phyloP scores from a whole-genome alignment of 148 eudicot species.

The Pharnaceum exiguum region DNA sequence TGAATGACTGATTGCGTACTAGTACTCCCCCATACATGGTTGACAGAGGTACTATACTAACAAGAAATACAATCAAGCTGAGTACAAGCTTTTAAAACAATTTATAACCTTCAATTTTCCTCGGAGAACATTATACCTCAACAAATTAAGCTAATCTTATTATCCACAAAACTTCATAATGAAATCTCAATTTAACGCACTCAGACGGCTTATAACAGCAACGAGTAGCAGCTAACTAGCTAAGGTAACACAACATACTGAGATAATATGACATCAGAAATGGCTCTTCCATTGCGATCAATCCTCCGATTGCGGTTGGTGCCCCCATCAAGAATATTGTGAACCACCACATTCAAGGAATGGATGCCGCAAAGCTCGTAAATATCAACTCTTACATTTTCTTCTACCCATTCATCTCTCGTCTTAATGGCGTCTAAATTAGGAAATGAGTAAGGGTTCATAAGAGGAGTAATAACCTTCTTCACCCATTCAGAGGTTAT shows the following conservation, averaged over 20 bases:
- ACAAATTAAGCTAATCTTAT: too few relatives aligned
- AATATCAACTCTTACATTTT: slow-evolving; percentile 75
- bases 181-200: too few relatives aligned
- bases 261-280: slow-evolving; percentile 77
- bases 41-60: too few relatives aligned
- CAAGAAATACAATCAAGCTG: too few relatives aligned
- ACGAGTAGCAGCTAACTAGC: slow-evolving; percentile 6
- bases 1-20: too few relatives aligned
- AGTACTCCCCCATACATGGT: too few relatives aligned
- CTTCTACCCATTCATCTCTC: slow-evolving; percentile 58
- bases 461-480: slow-evolving; percentile 48
- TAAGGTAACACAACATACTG: slow-evolving; percentile 67
- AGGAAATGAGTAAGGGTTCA: slow-evolving; percentile 58
- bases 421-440: slow-evolving; percentile 39
- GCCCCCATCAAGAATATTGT: slow-evolving; percentile 84
- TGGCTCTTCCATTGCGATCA: slow-evolving; percentile 86
- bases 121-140: too few relatives aligned
- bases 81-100: too few relatives aligned
- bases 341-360: slow-evolving; percentile 80
- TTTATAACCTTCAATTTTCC: too few relatives aligned
- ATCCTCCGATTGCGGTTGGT: slow-evolving; percentile 92
- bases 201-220: too few relatives aligned
- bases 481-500: slow-evolving; percentile 81
- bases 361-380: slow-evolving; percentile 69
- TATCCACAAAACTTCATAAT: too few relatives aligned